Conservation (phyloP, 768 basidiomycete species). For the Russula compacta region DNA sequence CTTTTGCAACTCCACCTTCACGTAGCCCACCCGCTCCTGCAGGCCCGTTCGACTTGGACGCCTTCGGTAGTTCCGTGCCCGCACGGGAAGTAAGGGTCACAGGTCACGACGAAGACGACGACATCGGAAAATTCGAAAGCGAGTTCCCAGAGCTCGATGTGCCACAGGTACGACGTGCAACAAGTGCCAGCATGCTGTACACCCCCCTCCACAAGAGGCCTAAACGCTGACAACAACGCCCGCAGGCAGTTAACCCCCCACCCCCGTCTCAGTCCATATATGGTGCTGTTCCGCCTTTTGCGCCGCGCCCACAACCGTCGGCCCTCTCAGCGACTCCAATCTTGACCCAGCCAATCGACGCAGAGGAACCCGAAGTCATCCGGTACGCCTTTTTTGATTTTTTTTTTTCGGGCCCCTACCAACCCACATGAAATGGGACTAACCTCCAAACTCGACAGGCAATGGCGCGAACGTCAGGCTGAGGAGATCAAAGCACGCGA, state of each 20-base stretch:
- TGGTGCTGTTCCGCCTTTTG: constrained; percentile 48
- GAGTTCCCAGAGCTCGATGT: constrained; percentile 77
- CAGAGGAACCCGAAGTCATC: constrained; percentile 83
- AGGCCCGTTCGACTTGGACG: constrained; percentile 53
- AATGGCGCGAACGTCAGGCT: constrained; percentile 83
- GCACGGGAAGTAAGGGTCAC: constrained; percentile 65
- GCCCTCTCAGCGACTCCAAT: constrained; percentile 66
- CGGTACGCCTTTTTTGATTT: constrained; percentile 40
- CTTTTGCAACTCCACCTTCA: constrained; percentile 29
- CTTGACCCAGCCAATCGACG: constrained; percentile 52
- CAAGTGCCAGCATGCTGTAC: not conserved
- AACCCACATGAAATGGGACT: not conserved
- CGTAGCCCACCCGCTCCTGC: constrained; percentile 17
- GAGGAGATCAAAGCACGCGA: constrained; percentile 79
- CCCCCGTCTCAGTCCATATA: constrained; percentile 33
- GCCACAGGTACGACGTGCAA: constrained; percentile 28
- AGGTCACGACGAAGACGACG: constrained; percentile 54
- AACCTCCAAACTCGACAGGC: constrained; percentile 34
- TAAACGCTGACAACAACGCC: constrained; percentile 16
- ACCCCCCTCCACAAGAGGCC: not conserved
- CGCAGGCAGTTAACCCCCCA: constrained; percentile 12
- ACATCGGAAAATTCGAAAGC: constrained; percentile 72
- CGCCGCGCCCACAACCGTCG: constrained; percentile 69
- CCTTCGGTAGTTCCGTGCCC: constrained; percentile 45
- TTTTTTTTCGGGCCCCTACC: not conserved